Base-by-base conservation (phyloP, 331 rosid genomes). In the Quercus phellos region DNA sequence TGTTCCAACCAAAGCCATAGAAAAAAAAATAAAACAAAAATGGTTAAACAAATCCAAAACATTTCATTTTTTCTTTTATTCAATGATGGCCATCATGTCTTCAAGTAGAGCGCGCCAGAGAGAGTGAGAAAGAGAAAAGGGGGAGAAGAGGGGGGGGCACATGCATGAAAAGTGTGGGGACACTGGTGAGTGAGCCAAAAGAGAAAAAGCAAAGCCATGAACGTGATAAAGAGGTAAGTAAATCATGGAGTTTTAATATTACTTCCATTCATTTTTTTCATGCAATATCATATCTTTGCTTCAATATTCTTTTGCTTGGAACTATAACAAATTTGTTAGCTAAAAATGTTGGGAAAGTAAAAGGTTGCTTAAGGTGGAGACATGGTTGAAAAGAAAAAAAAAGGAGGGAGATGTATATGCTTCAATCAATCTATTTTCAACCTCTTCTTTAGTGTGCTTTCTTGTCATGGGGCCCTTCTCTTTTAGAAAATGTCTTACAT, bases 401-500 rank as follows among this genome's bases (percentile, higher is more conserved):
- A 60, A 68, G 32, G 70, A 30, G 13, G 18, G 46, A 53, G 32
- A 24, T 53, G 79, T 42, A 18, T 68, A 50, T 80, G 68, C 54
- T 77, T 74, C 82, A 78, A 83, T 85, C 29, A 70, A 56, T 77
- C 26, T 42, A 46, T 78, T 82, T 86, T 76, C 59, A 78, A 83
- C 81, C 73, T 73, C 81, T 88, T 77, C 74, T 87, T 80, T 68
- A 80, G 78, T 83, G 91, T 87, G 88, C 79, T 85, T 89, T 89
- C 90, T 78, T 85, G 76, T 90, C 90, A 80, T 78, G 90, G 85
- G 89, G 2, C 85, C 87, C 76, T 74, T 82, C 56, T 55, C 80
- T 87, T 79, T 78, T 68, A n/a, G 55, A 85, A 84, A 59, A 88
- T 87, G 93, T 87, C 94, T 89, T 91, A 86, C 76, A 88, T 88